Percentiles rank a stretch among this genome's conserved stretches.
Evolutionary conservation across 2,329 filamentous ascomycete species (phyloP).

Genomic region (Penicillium sp.): DNA sequence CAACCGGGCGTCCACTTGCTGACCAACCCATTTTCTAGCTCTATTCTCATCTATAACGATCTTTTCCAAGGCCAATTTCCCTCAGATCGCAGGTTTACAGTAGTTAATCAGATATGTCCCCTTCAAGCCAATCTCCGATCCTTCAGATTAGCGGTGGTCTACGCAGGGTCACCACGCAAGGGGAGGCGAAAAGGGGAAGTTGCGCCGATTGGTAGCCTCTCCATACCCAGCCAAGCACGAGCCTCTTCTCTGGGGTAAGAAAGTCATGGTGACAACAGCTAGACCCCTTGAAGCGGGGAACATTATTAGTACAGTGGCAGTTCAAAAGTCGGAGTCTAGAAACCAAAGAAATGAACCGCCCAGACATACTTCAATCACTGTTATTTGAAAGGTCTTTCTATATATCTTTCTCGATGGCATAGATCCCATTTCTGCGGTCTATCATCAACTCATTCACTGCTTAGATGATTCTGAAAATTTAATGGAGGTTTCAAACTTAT

Average conservation of each 20-base stretch:
- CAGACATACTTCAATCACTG: no score
- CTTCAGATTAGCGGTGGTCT: slow-evolving; percentile 2
- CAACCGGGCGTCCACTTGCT: neutral
- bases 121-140: neutral
- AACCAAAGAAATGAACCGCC: no score
- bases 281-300: neutral
- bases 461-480: no score
- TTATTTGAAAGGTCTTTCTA: no score
- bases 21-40: neutral
- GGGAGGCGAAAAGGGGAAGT: slow-evolving; percentile 11
- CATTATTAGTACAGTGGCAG: no score
- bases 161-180: neutral
- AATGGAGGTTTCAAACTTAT: no score
- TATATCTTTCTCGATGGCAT: no score
- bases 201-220: slow-evolving; percentile 17
- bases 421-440: no score
- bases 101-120: neutral
- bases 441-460: no score
- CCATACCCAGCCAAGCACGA: slow-evolving; percentile 16
- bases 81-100: neutral
- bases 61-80: no score
- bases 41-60: neutral
- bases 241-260: slow-evolving; percentile 19
- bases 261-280: neutral
- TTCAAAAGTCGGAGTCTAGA: no score